Conservation (phyloP, 2,329 filamentous ascomycete genomes). For the Cladophialophora yegresii region DNA sequence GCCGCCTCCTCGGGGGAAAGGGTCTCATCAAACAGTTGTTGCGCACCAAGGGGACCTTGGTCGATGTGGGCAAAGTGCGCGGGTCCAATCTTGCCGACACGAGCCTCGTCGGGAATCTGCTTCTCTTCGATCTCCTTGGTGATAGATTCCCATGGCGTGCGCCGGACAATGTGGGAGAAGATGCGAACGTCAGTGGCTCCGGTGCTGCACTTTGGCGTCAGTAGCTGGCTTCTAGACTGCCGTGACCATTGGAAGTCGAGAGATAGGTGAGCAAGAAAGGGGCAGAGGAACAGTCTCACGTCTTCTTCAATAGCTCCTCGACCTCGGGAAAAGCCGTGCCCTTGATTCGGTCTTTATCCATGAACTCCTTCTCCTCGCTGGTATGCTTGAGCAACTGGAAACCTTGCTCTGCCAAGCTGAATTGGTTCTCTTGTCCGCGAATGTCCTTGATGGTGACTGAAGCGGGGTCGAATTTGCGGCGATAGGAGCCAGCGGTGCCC, state of each 20-base stretch:
- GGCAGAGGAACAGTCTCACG: slow-evolving; percentile 11
- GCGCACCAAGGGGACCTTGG: slow-evolving; percentile 49
- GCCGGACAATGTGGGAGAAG: slow-evolving; percentile 13
- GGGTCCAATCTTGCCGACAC: slow-evolving; percentile 38
- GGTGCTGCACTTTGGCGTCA: slow-evolving; percentile 1
- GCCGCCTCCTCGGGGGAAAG: slow-evolving; percentile 37
- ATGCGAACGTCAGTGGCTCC: slow-evolving; percentile 5
- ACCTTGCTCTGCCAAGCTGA: slow-evolving; percentile 49
- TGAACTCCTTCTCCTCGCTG: slow-evolving; percentile 43
- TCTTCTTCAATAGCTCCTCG: slow-evolving; percentile 48
- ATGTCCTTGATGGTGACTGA: neutral
- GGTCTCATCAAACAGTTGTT: slow-evolving; percentile 46
- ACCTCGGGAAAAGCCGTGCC: slow-evolving; percentile 50
- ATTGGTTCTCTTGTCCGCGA: slow-evolving; percentile 38
- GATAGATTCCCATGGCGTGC: neutral
- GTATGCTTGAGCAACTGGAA: slow-evolving; percentile 49
- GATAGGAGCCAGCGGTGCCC: neutral
- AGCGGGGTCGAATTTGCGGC: neutral
- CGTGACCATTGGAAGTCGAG: neutral
- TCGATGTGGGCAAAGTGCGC: slow-evolving; percentile 54
- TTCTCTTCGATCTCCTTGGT: neutral
- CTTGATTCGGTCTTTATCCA: slow-evolving; percentile 47
- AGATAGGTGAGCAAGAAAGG: neutral
- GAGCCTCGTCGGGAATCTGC: slow-evolving; percentile 43
- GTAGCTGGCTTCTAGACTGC: neutral